Conservation (phyloP, 495 filamentous ascomycete species). For the Aspergillus bridgeri region DNA sequence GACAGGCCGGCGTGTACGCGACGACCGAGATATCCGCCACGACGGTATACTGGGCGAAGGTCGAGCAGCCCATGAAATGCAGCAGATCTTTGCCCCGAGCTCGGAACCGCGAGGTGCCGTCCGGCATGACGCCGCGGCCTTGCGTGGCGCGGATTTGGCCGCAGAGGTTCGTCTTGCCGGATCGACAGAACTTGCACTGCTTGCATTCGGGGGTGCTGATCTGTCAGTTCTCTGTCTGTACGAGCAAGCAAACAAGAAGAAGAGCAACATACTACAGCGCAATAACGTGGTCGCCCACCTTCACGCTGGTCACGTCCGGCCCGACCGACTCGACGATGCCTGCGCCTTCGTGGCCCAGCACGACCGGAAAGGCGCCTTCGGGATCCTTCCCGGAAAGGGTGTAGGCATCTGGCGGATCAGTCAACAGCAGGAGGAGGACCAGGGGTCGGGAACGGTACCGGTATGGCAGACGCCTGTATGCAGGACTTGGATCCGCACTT, state of each 20-base stretch:
- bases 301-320: conserved; percentile 90
- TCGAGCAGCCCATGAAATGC: conserved; percentile 99
- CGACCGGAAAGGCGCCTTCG: conserved; percentile 94
- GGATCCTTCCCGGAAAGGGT: conserved; percentile 97
- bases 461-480: conserved; percentile 99
- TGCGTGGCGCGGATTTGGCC: conserved; percentile 98
- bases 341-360: conserved; percentile 95
- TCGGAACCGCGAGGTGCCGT: conserved; percentile 92
- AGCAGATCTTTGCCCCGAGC: conserved; percentile 90
- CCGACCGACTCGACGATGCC: conserved; percentile 96
- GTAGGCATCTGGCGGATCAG: conserved; percentile 74
- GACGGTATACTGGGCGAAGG: conserved; percentile 98
- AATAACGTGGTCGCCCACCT: conserved; percentile 76
- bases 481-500: conserved; percentile 93
- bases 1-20: conserved; percentile 83
- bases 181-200: conserved; percentile 99
- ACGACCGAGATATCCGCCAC: conserved; percentile 98
- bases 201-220: conserved; percentile 88
- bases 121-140: conserved; percentile 94
- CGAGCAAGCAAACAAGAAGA: not conserved
- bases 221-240: not conserved
- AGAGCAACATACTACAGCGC: conserved; percentile 75
- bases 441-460: conserved; percentile 51
- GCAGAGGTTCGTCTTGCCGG: conserved; percentile 98
- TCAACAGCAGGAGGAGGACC: not conserved